These are phyloP conservation scores for Juncus inflexus DNA, from an alignment of 176 grass and related monocot species.

Conservation along the genomic window DNA sequence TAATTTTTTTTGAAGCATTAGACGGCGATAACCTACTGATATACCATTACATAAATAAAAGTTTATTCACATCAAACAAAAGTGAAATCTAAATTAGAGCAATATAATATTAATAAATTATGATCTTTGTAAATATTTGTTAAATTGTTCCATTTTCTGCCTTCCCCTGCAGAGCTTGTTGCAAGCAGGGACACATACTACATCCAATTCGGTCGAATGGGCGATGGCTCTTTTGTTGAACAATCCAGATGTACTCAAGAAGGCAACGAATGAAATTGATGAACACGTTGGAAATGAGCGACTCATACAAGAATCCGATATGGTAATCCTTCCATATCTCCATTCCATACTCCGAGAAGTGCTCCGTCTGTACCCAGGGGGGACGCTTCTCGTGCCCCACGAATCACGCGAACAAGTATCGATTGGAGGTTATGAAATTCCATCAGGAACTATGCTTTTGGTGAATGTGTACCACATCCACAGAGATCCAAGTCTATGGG, in stretches of 20 bases:
- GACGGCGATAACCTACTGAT: too few species aligned
- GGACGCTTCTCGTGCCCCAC: slow-evolving; percentile 16
- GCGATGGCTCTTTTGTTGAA: slow-evolving; percentile 18
- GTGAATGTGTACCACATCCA: slow-evolving; percentile 33
- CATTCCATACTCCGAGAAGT: slow-evolving; percentile 19
- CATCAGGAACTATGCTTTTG: slow-evolving; percentile 31
- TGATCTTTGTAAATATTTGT: not conserved
- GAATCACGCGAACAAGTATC: slow-evolving; percentile 22
- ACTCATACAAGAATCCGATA: slow-evolving; percentile 17
- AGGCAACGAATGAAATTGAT: slow-evolving; percentile 19
- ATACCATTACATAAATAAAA: too few species aligned
- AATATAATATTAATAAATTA: not conserved
- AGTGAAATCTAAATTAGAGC: not conserved
- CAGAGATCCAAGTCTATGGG: slow-evolving; percentile 29
- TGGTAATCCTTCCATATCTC: slow-evolving; percentile 25
- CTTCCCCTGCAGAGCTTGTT: slow-evolving; percentile 3
- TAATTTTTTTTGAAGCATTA: not conserved
- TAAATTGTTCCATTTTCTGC: too few species aligned
- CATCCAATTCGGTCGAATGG: slow-evolving; percentile 28
- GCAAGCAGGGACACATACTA: slow-evolving; percentile 21
- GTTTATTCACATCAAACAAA: too few species aligned
- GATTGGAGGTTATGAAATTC: too few species aligned
- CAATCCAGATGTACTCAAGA: slow-evolving; percentile 10
- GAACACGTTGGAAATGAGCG: slow-evolving; percentile 11
- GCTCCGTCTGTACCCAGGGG: slow-evolving; percentile 25